Evolutionary conservation across 1,284 basidiomycete genomes (phyloP), one percentile per base, ranked within the genome.

Genomic region (Trichosporon inkin): DNA sequence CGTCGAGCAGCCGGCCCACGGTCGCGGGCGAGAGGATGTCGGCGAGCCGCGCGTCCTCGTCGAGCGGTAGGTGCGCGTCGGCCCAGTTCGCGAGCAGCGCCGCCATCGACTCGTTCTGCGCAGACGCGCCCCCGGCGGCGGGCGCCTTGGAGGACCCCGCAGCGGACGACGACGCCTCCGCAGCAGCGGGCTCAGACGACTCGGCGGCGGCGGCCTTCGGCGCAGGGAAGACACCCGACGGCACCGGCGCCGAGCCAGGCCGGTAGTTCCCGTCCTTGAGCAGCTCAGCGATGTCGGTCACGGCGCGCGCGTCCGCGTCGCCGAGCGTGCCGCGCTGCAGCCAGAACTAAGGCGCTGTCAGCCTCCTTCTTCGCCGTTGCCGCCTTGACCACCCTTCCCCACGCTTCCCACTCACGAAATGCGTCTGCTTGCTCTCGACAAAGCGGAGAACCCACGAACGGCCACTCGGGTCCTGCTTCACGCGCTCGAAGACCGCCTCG

Each of bases 401-500:
- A n/a, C n/a, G n/a, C n/a, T n/a, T n/a, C n/a, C n/a, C n/a, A 69
- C 75, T 58, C 57, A 78, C 77, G 56, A 79, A 79, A 67, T 77
- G 71, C 39, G 71, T 71, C 60, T 74, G 70, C 62, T 74, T 71
- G 11, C 73, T 75, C 61, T 69, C 72, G 20, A 67, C 69, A 62
- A 79, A 78, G 62, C 75, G 75, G 61, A 79, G 70, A 16, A 77
- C 69, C 55, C 75, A 72, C 3, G 75, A 75, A 22, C 75, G 68
- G 11, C 74, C 76, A 2, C 70, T 69, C 4, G 68, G 62, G 56
- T 78, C 77, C 67, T 75, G 52, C 35, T 44, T 56, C n/a, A 77
- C 74, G 51, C 70, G 70, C 53, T 71, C 67, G 44, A 79, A 78
- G 5, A 68, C 68, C 0, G 74, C 75, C 67, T 78, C 77, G n/a